Evolutionary conservation across 2,329 filamentous ascomycete species (phyloP), one percentile per base, ranked within the genome.

Genomic region (Fusarium redolens): DNA sequence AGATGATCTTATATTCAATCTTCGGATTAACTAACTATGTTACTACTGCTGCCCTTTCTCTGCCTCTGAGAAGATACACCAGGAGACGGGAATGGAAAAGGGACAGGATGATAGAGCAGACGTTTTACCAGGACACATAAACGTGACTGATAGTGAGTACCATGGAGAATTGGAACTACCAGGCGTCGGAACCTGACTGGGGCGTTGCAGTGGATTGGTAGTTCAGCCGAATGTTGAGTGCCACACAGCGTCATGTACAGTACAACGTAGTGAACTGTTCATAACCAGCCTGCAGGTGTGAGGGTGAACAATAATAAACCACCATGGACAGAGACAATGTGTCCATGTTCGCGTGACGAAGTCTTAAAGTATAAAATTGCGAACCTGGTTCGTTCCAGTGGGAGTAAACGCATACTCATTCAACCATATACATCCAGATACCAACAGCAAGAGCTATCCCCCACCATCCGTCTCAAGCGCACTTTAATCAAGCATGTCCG

Each of bases 381-480:
- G n/a, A 33, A 12, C 20, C 20, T n/a, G 5, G 7, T 15, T 1
- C 12, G 10, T 33, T n/a, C 20, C 8, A 18, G 1, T 9, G 11
- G n/a, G 2, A 33, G 3, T 7, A 35, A 9, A 5, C 7, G 10
- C 4, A 5, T 33, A 2, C 15, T 37, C 10, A 13, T 5, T 18
- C 2, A 11, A 22, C 7, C 47, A 25, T 18, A 10, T 14, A 14
- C 3, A 3, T 18, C n/a, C 11, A 4, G n/a, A 5, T 11, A 22
- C 2, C 12, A 7, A 18, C 7, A 22, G 22, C 30, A 5, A 5
- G 13, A 14, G 1, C 18, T 10, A 35, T 33, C n/a, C 15, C 15
- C 10, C 18, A 1, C 5, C 10, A 0, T 22, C 17, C 11, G 1
- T 15, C 11, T 5, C 15, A 51, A 25, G n/a, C 7, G 10, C 6